phyloP scores from a whole-genome alignment of 345 rosid species.

The Fremontodendron californicum region DNA sequence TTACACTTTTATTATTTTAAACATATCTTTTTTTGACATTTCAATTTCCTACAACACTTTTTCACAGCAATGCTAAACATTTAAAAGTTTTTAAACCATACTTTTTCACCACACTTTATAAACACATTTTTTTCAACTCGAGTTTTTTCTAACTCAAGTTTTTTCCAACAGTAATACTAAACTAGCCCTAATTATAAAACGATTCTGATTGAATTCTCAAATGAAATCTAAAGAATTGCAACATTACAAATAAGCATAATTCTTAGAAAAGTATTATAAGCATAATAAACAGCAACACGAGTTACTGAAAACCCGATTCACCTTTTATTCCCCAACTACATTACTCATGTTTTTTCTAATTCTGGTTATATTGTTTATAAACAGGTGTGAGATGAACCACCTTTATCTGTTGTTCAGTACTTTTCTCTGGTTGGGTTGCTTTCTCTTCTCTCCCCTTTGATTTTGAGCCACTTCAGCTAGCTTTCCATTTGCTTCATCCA shows the following conservation, averaged over 20 bases:
- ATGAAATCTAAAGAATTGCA: background rate
- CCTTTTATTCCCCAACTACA: background rate
- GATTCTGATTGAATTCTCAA: no score
- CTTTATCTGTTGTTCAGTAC: background rate
- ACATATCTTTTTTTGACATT: no score
- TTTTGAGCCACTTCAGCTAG: background rate
- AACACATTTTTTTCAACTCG: no score
- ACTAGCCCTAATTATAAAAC: no score
- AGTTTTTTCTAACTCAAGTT: no score
- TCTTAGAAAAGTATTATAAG: background rate
- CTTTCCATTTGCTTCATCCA: background rate
- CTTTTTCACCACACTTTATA: no score
- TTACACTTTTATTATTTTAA: no score
- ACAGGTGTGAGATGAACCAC: background rate
- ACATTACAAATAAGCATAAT: background rate
- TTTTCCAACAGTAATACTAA: no score
- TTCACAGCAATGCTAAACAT: no score
- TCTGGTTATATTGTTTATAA: background rate
- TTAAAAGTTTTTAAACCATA: no score
- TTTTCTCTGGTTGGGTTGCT: background rate
- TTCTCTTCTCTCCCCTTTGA: background rate
- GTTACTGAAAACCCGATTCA: background rate
- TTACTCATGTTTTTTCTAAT: background rate
- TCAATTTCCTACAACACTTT: no score
- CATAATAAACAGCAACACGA: background rate